Base-by-base conservation (phyloP, 2,329 filamentous ascomycete genomes). In the Sarocladium kiliense region DNA sequence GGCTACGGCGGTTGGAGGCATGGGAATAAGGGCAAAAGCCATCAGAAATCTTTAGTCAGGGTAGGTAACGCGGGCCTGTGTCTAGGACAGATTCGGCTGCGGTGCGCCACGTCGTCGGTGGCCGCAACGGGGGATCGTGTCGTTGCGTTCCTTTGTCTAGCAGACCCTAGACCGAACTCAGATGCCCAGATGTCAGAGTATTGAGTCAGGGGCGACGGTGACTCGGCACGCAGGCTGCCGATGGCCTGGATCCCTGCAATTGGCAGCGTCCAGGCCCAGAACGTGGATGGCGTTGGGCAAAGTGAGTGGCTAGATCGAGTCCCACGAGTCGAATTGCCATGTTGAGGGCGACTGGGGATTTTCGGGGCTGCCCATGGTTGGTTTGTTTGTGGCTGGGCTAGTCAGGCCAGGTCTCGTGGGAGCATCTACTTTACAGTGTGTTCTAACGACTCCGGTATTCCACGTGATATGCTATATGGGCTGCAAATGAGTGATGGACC, bases 181-280 rank as follows among this genome's bases (percentile, higher is more conserved):
- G 44, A 21, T 7, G 44, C 14, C 7, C 44, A 27, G 12, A 27
- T 34, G 27, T 6, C 26, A 3, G 27, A 25, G 34, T 36, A 21
- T 36, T 36, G 47, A 51, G 47, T 51, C 47, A 51, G 47, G 44
- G 18, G n/a, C 25, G 7, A 51, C 27, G 27, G n/a, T 51, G 47
- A 51, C 47, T 51, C 27, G 47, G 27, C 47, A 36, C 12, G 18
- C 6, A 6, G 44, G n/a, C 16, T 47, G 44, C 44, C 44, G 44
- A 23, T 47, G 25, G n/a, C 36, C n/a, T 23, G 9, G 12, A 14
- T 9, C 16, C 4, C 21, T 30, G n/a, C 25, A 11, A 47, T 30
- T 47, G 3, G 44, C 25, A n/a, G n/a, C 3, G n/a, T 30, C 11
- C 4, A 14, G 12, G 25, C 7, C 23, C 44, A 47, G 25, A 47